Evolutionary conservation across 768 basidiomycete species (phyloP).

Genomic region (Austroboletus eburneus): DNA sequence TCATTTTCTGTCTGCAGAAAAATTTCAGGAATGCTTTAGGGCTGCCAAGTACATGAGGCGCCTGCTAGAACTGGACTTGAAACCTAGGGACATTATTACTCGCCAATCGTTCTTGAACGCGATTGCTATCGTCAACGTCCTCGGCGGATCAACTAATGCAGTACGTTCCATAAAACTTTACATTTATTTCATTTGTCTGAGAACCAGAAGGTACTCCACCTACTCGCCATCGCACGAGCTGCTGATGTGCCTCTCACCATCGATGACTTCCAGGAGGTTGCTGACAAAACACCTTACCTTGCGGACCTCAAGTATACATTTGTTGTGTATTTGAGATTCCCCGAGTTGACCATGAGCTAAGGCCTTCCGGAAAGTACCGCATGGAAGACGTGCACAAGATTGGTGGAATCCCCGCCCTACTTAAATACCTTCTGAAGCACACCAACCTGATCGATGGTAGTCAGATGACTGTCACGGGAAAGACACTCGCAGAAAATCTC

Average conservation of each 20-base stretch:
- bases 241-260: constrained; percentile 70
- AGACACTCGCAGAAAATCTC: constrained; percentile 84
- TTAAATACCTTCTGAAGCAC: constrained; percentile 79
- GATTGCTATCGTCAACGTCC: constrained; percentile 69
- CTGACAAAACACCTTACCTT: constrained; percentile 77
- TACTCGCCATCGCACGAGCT: constrained; percentile 81
- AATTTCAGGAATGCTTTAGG: constrained; percentile 75
- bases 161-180: constrained; percentile 36
- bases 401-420: constrained; percentile 78
- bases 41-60: constrained; percentile 75
- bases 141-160: constrained; percentile 88
- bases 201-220: constrained; percentile 61
- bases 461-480: constrained; percentile 88
- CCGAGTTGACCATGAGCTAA: constrained; percentile 21
- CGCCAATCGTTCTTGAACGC: constrained; percentile 78
- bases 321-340: neutral
- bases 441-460: constrained; percentile 77
- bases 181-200: constrained; percentile 7
- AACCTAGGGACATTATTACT: constrained; percentile 75
- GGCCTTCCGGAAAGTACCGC: constrained; percentile 81
- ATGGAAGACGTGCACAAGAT: constrained; percentile 89
- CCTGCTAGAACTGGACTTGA: constrained; percentile 72
- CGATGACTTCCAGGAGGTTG: constrained; percentile 82
- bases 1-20: constrained; percentile 43
- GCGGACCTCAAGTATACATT: constrained; percentile 69